phyloP scores from a whole-genome alignment of 2,329 filamentous ascomycete genomes.

The Ramichloridium luteum region DNA sequence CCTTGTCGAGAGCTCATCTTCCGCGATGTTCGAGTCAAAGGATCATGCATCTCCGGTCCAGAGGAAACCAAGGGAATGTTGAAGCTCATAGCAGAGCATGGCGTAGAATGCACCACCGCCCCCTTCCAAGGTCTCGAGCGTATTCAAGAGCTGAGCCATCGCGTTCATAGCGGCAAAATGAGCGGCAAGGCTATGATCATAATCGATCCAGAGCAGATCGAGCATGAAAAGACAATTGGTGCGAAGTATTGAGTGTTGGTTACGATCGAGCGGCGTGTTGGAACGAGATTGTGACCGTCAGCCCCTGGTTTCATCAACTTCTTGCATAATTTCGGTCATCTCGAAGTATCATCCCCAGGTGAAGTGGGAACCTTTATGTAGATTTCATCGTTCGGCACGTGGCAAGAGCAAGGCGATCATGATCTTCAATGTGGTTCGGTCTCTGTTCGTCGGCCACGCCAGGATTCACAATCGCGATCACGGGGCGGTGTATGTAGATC shows the following conservation, averaged over 20 bases:
- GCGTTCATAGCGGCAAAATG: constrained; percentile 40
- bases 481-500: too few species aligned
- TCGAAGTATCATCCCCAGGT: too few species aligned
- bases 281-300: too few species aligned
- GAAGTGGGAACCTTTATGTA: too few species aligned
- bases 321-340: too few species aligned
- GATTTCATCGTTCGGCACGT: too few species aligned
- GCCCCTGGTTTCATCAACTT: too few species aligned
- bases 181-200: constrained; percentile 44
- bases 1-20: constrained; percentile 40
- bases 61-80: constrained; percentile 25
- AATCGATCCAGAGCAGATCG: constrained; percentile 38
- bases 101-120: constrained; percentile 40
- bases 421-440: too few species aligned
- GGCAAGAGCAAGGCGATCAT: too few species aligned
- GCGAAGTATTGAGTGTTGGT: constrained; percentile 26
- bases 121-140: constrained; percentile 41
- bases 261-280: too few species aligned
- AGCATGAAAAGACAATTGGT: constrained; percentile 30
- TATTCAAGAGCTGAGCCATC: constrained; percentile 38
- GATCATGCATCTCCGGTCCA: constrained; percentile 25
- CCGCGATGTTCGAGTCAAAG: constrained; percentile 40
- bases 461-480: too few species aligned
- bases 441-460: too few species aligned
- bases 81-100: constrained; percentile 24